A percentile compares a stretch with the other conserved stretches of the same genome.
Evolutionary conservation across 768 basidiomycete species (phyloP).

Genomic region (Ephemerocybe angulata): DNA sequence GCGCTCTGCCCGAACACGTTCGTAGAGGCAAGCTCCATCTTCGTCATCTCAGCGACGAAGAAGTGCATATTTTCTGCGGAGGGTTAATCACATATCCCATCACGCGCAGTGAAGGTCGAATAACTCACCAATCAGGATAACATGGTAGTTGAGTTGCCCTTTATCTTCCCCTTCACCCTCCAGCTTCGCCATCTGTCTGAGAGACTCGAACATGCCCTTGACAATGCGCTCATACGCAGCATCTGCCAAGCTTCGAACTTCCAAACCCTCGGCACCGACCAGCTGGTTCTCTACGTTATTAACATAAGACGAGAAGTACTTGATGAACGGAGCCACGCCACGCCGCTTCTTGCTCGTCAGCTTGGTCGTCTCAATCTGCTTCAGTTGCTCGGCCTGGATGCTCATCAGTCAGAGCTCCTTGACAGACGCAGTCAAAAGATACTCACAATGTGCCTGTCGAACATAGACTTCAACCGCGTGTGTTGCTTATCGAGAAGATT

Average conservation of each 20-base stretch:
- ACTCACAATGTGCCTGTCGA: conserved; percentile 73
- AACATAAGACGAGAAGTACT: conserved; percentile 88
- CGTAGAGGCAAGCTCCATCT: conserved; percentile 63
- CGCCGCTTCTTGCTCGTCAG: conserved; percentile 88
- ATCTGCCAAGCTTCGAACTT: conserved; percentile 75
- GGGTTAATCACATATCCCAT: neutral
- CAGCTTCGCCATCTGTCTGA: conserved; percentile 96
- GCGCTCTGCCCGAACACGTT: conserved; percentile 65
- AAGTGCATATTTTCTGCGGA: conserved; percentile 93
- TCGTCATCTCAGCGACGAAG: conserved; percentile 79
- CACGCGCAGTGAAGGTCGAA: neutral
- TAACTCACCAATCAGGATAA: conserved; percentile 84
- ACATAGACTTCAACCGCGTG: conserved; percentile 65
- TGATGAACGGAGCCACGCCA: conserved; percentile 89
- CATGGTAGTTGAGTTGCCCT: conserved; percentile 94
- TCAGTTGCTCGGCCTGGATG: conserved; percentile 68
- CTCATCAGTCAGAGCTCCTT: conserved; percentile 4
- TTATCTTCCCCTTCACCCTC: conserved; percentile 94
- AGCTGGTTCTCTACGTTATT: conserved; percentile 82
- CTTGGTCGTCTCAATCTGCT: conserved; percentile 86
- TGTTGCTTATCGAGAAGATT: conserved; percentile 81
- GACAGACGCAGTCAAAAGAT: neutral
- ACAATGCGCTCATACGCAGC: conserved; percentile 85
- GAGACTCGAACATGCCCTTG: conserved; percentile 84
- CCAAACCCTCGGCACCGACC: conserved; percentile 67